phyloP scores from a whole-genome alignment of 106 monocot species.

The Alisma plantagoaquatica region DNA sequence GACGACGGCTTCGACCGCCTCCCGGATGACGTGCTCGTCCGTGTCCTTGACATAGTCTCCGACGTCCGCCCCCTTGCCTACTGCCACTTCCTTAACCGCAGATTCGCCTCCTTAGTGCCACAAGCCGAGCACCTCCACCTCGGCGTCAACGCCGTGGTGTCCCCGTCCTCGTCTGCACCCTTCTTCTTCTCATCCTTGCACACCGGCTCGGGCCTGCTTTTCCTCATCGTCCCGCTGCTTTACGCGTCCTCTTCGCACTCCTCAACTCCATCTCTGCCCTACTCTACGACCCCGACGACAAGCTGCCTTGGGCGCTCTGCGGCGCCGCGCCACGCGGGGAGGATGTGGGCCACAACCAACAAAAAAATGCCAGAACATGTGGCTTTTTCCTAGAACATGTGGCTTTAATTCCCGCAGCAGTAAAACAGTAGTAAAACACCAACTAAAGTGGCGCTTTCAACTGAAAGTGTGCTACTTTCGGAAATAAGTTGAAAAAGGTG shows the following conservation, averaged over 20 bases:
- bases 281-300: no score
- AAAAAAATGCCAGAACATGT: no score
- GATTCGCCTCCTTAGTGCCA: conserved; percentile 1
- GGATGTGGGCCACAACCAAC: no score
- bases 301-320: no score
- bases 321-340: no score
- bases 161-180: conserved; percentile 6
- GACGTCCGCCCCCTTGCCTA: conserved; percentile 13
- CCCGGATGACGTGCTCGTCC: conserved; percentile 3
- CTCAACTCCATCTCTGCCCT: background rate
- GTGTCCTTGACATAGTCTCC: conserved; percentile 6
- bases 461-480: no score
- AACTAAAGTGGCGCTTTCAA: no score
- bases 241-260: background rate
- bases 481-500: no score
- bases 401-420: no score
- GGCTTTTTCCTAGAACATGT: no score
- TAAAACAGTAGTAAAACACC: no score
- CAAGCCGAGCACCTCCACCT: background rate
- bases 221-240: background rate
- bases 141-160: background rate
- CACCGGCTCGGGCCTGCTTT: background rate
- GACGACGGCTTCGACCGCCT: conserved; percentile 3
- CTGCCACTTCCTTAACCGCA: conserved; percentile 10
- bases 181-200: background rate